Base-by-base conservation (phyloP, 495 filamentous ascomycete genomes). In the Daldinia childiae region DNA sequence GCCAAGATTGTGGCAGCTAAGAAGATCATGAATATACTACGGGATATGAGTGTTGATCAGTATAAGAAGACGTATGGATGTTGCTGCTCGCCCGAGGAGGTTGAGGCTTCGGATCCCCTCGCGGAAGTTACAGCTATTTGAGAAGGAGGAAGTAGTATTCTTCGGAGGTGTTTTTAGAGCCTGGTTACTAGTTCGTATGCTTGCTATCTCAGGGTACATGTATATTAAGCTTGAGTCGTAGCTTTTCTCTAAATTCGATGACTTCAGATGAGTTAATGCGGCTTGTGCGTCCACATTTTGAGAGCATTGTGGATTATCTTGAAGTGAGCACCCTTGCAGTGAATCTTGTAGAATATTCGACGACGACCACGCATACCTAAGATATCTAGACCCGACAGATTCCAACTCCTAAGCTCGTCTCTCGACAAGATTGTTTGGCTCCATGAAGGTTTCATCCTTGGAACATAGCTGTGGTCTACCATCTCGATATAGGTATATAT, bases 1-100 rank as follows among this genome's bases (percentile, higher is more conserved):
- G 93, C 92, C 0, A 94, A 92, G 77, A 77, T 92, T 15, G 88
- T 85, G 43, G 93, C 90, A 3, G 90, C 91, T 52, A 87, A 91
- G 71, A 85, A 84, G 56, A 92, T 92, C 0, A 66, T 93, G 57
- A 68, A 80, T 19, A 71, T 78, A 39, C 65, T 98, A 64, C 82
- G 89, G 70, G 85, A 80, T 0, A 74, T 96, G 65, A 76, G 79
- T 2, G 78, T 79, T 6, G 82, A 80, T 9, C 87, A 92, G 61
- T 97, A 91, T 63, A 83, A 85, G 56, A 72, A 63, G 58, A 82
- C 76, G 60, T 93, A 86, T 74, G 75, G 80, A 4, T 98, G 94
- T 62, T 76, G 85, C 54, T 97, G 94, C 77, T 59, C 64, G 11
- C 64, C 43, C 8, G 58, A 68, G 32, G 62, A 62, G 24, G 66